phyloP scores from a whole-genome alignment of 148 eudicot species.

The Vaccinium myrtillus region DNA sequence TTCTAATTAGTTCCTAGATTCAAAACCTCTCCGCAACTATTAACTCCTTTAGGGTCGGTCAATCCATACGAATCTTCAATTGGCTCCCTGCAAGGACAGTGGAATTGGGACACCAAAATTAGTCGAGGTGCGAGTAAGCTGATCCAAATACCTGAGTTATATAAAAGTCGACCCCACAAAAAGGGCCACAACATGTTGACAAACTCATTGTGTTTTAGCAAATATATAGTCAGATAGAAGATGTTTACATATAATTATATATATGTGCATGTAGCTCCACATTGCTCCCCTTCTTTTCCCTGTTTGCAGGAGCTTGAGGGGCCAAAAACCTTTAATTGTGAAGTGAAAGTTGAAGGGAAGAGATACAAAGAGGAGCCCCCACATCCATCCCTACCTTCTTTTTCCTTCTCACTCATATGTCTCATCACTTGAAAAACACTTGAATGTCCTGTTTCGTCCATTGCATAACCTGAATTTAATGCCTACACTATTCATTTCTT shows the following conservation, averaged over 20 bases:
- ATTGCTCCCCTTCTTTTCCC: neutral
- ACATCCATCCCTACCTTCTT: neutral
- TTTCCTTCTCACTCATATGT: neutral
- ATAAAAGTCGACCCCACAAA: neutral
- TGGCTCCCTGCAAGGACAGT: too few relatives aligned
- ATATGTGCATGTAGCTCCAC: neutral
- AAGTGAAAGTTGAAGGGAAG: conserved; percentile 1
- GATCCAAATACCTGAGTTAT: too few relatives aligned
- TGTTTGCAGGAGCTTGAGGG: neutral
- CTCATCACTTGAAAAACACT: neutral
- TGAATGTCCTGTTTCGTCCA: conserved; percentile 6
- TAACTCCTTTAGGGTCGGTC: too few relatives aligned
- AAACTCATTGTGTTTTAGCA: neutral
- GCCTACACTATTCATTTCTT: neutral
- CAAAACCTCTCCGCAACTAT: too few relatives aligned
- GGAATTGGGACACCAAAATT: too few relatives aligned
- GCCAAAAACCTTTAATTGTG: neutral
- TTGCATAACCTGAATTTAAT: neutral
- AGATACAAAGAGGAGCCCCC: neutral
- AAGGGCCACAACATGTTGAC: neutral
- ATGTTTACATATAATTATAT: neutral
- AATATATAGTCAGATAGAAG: neutral
- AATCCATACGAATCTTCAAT: too few relatives aligned
- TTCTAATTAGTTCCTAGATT: too few relatives aligned
- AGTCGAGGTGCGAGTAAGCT: too few relatives aligned